A percentile compares a stretch with the other conserved stretches of the same genome.
Conservation (phyloP, 2,329 filamentous ascomycete species). For the Ilyonectria sp. region DNA sequence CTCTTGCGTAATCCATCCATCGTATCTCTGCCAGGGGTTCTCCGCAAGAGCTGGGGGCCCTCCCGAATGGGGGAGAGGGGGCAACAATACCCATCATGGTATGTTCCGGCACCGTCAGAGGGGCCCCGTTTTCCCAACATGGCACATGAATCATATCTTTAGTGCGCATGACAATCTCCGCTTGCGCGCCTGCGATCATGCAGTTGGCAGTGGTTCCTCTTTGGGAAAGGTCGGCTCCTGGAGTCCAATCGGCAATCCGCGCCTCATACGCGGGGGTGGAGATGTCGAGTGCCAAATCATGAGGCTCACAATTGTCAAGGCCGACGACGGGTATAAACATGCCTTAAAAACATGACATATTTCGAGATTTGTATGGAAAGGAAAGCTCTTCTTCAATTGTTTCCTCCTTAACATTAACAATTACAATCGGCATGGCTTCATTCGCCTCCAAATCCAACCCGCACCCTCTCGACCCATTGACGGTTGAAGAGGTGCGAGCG, state of each 20-base stretch:
- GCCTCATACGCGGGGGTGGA: neutral
- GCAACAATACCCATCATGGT: neutral
- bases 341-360: neutral
- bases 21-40: too few species aligned
- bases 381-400: neutral
- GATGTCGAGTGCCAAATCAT: neutral
- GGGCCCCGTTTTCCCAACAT: neutral
- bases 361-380: neutral
- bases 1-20: too few species aligned
- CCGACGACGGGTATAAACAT: slow-evolving; percentile 12
- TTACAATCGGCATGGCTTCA: slow-evolving; percentile 16
- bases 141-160: neutral
- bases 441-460: slow-evolving; percentile 13
- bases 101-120: neutral
- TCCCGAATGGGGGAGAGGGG: neutral
- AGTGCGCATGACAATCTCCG: neutral
- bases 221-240: neutral
- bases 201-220: slow-evolving; percentile 2
- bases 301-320: neutral
- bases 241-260: neutral
- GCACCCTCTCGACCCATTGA: slow-evolving; percentile 32
- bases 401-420: neutral
- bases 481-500: slow-evolving; percentile 21
- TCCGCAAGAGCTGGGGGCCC: neutral
- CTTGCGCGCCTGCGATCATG: neutral